Conservation (phyloP, 1,139 yeast genomes). For the Saccharomyces pastorianus region DNA sequence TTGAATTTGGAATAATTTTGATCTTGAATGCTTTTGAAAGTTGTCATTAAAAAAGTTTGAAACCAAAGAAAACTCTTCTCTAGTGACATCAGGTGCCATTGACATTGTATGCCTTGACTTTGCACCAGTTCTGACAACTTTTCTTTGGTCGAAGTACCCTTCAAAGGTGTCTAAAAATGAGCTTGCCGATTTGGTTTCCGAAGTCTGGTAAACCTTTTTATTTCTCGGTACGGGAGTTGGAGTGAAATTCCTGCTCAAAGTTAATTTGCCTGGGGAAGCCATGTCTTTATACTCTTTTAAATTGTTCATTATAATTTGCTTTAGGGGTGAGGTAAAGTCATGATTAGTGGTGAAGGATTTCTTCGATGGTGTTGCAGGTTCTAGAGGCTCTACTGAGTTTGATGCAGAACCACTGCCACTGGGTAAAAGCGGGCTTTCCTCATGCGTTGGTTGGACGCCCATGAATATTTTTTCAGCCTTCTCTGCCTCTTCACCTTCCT, state of each 20-base stretch:
- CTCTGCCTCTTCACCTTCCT: not conserved
- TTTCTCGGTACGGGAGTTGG: constrained; percentile 37
- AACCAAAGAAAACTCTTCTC: constrained; percentile 49
- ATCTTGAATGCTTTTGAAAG: constrained; percentile 39
- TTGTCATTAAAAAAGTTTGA: constrained; percentile 40
- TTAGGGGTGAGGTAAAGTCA: constrained; percentile 25
- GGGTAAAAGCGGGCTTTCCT: not conserved
- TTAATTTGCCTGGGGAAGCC: constrained; percentile 22
- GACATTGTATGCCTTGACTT: constrained; percentile 62
- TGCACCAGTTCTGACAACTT: constrained; percentile 38
- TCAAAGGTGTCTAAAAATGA: constrained; percentile 79
- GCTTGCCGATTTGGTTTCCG: constrained; percentile 45
- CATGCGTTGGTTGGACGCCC: not conserved
- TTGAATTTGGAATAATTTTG: constrained; percentile 37
- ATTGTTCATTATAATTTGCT: constrained; percentile 19
- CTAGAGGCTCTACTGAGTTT: constrained; percentile 6
- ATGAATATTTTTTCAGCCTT: not conserved
- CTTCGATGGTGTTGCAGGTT: constrained; percentile 20
- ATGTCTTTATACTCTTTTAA: constrained; percentile 18
- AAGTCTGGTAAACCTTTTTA: constrained; percentile 21
- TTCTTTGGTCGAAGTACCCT: constrained; percentile 84
- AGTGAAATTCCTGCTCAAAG: constrained; percentile 28
- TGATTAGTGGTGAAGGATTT: constrained; percentile 13
- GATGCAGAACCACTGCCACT: not conserved
- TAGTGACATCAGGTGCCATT: constrained; percentile 58